Conservation (phyloP, 2,329 filamentous ascomycete species). For the Neurospora sp. region DNA sequence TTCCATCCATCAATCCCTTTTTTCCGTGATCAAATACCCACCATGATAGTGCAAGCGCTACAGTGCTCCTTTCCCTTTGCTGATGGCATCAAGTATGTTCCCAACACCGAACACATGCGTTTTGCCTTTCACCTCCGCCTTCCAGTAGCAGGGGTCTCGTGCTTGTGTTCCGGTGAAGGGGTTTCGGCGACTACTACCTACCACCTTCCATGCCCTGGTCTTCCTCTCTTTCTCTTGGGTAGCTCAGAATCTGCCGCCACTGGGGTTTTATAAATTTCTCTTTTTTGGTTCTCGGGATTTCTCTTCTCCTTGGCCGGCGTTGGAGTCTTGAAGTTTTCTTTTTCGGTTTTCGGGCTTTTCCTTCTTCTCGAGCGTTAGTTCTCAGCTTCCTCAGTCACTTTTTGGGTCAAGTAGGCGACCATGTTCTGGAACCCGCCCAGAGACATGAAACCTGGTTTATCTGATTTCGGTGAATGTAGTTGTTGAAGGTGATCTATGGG, state of each 20-base stretch:
- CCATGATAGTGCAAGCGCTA: neutral
- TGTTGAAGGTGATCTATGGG: neutral
- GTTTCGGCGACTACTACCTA: neutral
- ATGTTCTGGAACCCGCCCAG: neutral
- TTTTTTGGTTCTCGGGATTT: neutral
- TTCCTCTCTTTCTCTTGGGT: neutral
- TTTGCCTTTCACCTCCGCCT: neutral
- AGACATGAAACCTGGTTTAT: neutral
- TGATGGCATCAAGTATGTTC: neutral
- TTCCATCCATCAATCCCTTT: neutral
- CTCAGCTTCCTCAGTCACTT: neutral
- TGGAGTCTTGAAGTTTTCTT: neutral
- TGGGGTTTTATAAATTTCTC: neutral
- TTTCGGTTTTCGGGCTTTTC: neutral
- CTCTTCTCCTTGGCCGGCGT: neutral
- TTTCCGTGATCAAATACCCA: neutral
- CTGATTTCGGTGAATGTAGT: neutral
- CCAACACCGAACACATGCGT: neutral
- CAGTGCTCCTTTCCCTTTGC: neutral
- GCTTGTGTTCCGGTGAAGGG: neutral
- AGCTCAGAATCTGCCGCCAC: neutral
- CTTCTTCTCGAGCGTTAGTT: too few relatives aligned
- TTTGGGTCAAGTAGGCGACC: neutral
- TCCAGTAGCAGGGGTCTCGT: neutral
- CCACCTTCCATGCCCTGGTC: neutral